Evolutionary conservation across 345 rosid genomes (phyloP), one percentile per base, ranked within the genome.

Genomic region (Clausena lansium): DNA sequence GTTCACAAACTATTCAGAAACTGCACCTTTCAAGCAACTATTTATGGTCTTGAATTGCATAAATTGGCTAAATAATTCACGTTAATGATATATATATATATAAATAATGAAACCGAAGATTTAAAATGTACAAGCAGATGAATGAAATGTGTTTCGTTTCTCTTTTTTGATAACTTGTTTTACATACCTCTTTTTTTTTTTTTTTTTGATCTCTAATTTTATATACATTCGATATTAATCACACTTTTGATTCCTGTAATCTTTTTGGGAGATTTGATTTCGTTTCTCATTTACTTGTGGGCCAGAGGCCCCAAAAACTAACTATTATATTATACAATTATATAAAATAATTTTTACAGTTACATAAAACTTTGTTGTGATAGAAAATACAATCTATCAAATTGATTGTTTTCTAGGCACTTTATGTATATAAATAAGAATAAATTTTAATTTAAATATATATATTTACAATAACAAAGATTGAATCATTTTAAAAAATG

Each of bases 201-300:
- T 45, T 45, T 30, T 45, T 3, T 5, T 1, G 38, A 45, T 11
- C 17, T 47, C 35, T 28, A 35, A 67, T 61, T 58, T 30, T 20
- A 70, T 60, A 25, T 25, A 50, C 57, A 68, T 72, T 77, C 63
- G 4, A 4, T 0, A 4, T 33, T 45, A 45, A 45, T 45, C 50
- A 45, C 50, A 71, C 61, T 67, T 76, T 61, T 73, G 58, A 71
- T 76, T 52, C 57, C 69, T 62, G 9, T 38, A 68, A 83, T 77
- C 60, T 78, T 77, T 63, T n/a, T 9, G 33, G 67, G 73, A 84
- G 87, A 84, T 82, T 82, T 86, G 85, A 27, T 63, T 9, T 35
- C 36, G 45, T 66, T 78, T 52, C 73, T 33, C 73, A 78, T 69
- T 82, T 76, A 82, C 78, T 59, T 59, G 81, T 67, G 83, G 86